Evolutionary conservation across 352 stramenopile species (phyloP).

Genomic region (Phytopythium boreale): DNA sequence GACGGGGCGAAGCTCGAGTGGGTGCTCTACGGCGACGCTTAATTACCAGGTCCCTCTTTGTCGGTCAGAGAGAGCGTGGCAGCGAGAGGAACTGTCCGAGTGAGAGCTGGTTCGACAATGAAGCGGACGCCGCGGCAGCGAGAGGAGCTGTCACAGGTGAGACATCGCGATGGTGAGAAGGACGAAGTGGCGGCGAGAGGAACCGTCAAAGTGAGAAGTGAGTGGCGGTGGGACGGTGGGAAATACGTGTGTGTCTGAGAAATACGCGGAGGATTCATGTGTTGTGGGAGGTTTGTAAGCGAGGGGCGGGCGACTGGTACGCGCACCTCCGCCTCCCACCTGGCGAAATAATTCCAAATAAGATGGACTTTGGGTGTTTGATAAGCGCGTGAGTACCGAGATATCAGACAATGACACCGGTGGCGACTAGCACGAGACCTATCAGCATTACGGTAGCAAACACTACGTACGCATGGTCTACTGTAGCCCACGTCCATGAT

Average conservation of each 20-base stretch:
- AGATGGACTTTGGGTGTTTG: not conserved
- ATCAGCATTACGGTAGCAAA: not conserved
- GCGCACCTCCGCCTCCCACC: not conserved
- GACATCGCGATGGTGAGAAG: not conserved
- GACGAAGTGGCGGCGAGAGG: not conserved
- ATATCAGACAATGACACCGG: not conserved
- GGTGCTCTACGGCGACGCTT: slow-evolving; percentile 19
- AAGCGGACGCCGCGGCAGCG: not conserved
- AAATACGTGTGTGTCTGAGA: not conserved
- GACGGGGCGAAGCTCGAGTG: slow-evolving; percentile 21
- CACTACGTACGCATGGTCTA: not conserved
- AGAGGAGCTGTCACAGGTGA: not conserved
- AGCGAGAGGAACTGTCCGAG: not conserved
- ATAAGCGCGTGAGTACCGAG: too few species aligned
- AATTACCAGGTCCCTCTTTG: not conserved
- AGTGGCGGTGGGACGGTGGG: not conserved
- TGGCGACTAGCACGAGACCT: not conserved
- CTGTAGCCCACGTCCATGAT: too few species aligned
- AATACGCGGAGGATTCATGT: not conserved
- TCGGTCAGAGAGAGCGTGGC: not conserved
- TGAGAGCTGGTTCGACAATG: not conserved
- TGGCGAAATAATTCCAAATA: not conserved
- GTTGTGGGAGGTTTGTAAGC: not conserved
- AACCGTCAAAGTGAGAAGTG: not conserved
- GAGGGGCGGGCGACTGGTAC: not conserved